Evolutionary conservation across 148 eudicot genomes (phyloP).

Genomic region (Vaccinium vitisidaea): DNA sequence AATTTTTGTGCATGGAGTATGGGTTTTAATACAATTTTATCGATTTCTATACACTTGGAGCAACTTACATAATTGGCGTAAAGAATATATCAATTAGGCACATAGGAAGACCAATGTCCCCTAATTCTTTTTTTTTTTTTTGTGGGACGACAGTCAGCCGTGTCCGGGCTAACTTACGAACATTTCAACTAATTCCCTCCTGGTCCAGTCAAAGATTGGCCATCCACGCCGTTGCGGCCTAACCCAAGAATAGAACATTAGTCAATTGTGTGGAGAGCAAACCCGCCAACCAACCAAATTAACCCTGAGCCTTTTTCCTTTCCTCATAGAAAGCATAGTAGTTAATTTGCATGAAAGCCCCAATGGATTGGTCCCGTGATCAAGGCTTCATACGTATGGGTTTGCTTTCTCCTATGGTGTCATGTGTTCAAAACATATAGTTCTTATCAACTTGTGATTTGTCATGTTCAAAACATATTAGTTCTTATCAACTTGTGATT

Average conservation of each 20-base stretch:
- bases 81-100: background rate
- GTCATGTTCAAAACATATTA: background rate
- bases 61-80: background rate
- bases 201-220: too few species aligned
- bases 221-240: too few species aligned
- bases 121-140: too few species aligned
- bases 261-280: too few species aligned
- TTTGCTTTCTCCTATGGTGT: background rate
- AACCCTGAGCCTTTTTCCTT: background rate
- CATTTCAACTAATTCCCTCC: too few species aligned
- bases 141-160: too few species aligned
- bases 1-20: background rate
- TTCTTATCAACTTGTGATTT: background rate
- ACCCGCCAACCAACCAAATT: too few species aligned
- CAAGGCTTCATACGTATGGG: background rate
- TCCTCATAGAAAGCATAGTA: background rate
- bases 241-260: too few species aligned
- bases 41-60: background rate
- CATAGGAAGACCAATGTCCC: background rate
- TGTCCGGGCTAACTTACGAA: too few species aligned
- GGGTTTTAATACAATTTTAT: background rate
- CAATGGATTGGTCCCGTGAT: background rate
- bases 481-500: background rate
- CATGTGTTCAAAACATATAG: background rate
- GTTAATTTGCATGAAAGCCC: background rate